Percentiles rank a stretch among this genome's conserved stretches.
These are phyloP conservation scores for Diaporthe vexans DNA, from an alignment of 2,329 filamentous ascomycete genomes.

Conservation along the genomic window DNA sequence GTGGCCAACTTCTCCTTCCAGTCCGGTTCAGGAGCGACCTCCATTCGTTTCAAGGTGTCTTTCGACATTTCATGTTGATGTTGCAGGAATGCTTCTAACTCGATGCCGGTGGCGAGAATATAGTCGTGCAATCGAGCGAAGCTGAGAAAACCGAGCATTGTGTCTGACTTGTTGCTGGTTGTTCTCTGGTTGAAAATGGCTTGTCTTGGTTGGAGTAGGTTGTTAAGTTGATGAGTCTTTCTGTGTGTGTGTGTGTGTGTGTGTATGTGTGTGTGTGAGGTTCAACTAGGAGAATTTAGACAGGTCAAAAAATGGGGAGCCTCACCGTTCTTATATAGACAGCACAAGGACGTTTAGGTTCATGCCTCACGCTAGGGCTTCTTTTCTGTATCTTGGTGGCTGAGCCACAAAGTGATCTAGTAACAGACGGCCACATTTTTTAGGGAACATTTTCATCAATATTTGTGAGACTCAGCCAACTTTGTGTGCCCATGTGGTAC, in stretches of 20 bases:
- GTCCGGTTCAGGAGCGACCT: background rate
- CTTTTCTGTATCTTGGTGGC: background rate
- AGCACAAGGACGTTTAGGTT: background rate
- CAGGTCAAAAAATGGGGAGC: no score
- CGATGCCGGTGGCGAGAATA: rapidly evolving
- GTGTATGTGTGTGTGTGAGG: no score
- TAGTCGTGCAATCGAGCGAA: background rate
- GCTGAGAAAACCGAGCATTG: no score
- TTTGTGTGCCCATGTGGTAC: no score
- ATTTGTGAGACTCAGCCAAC: background rate
- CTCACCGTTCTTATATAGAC: background rate
- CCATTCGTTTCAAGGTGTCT: background rate
- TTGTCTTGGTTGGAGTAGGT: background rate
- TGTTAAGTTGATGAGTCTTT: background rate
- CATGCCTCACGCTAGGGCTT: no score
- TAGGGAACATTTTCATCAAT: background rate
- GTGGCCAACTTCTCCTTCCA: constrained; percentile 10
- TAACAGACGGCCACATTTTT: background rate
- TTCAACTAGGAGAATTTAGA: no score
- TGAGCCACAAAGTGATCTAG: background rate
- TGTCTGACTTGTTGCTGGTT: background rate
- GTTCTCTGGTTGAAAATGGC: background rate
- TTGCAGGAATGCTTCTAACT: background rate
- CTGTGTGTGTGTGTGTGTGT: background rate
- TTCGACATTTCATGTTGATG: background rate